These are phyloP conservation scores for Psilocybe cyanescens DNA, from an alignment of 768 basidiomycete species.

Conservation along the genomic window DNA sequence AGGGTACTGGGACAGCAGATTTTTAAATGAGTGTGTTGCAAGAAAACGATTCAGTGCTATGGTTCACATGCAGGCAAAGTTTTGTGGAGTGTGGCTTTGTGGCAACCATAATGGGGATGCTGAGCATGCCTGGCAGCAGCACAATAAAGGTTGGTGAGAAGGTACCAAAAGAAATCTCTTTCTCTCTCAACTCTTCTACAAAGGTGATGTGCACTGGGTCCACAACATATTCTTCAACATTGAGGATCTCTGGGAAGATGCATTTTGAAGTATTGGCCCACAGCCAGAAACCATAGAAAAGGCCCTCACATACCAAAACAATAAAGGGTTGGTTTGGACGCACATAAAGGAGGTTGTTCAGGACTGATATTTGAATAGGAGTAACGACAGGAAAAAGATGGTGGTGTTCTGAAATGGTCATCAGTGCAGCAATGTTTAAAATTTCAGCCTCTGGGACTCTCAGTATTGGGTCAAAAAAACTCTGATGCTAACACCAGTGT, in stretches of 20 bases:
- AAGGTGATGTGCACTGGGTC: not conserved
- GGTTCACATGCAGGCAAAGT: constrained; percentile 36
- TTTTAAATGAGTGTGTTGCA: constrained; percentile 28
- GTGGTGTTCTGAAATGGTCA: not conserved
- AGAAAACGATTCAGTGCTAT: constrained; percentile 30
- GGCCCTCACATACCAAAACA: not conserved
- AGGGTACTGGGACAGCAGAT: constrained; percentile 4
- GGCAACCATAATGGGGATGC: constrained; percentile 28
- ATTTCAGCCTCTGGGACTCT: not conserved
- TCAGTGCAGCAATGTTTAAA: not conserved
- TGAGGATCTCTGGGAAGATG: not conserved
- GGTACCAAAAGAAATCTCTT: not conserved
- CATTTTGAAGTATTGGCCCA: constrained; percentile 4
- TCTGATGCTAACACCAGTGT: too few relatives aligned
- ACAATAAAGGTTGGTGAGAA: constrained; percentile 1
- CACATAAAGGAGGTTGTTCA: not conserved
- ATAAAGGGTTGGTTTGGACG: constrained; percentile 12
- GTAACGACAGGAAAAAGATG: constrained; percentile 6
- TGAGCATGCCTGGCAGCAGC: constrained; percentile 14
- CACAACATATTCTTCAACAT: not conserved
- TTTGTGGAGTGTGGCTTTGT: constrained; percentile 33
- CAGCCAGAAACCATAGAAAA: constrained; percentile 9
- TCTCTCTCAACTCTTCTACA: not conserved
- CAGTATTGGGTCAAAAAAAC: not conserved
- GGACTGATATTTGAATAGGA: not conserved